Percentiles rank a stretch among this genome's conserved stretches.
phyloP scores from a whole-genome alignment of 257 asterid species.

The Solanum peruvianum region DNA sequence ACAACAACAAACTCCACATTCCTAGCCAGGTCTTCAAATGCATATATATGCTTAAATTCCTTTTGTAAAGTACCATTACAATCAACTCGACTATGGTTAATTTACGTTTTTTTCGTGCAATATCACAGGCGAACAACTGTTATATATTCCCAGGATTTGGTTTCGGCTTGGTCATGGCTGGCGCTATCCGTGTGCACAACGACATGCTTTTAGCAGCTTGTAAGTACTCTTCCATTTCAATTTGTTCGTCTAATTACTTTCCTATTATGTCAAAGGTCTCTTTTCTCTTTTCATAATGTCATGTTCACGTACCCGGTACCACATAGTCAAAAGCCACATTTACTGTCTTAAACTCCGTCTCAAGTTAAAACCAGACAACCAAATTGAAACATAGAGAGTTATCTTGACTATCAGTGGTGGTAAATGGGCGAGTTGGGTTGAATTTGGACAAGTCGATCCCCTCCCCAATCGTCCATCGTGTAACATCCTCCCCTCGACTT shows the following conservation, averaged over 20 bases:
- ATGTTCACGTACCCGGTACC: not conserved
- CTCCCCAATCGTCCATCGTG: not conserved
- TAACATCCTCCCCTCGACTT: not conserved
- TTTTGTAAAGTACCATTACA: not conserved
- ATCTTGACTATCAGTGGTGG: not conserved
- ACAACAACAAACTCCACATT: slow-evolving; percentile 37
- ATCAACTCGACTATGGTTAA: not conserved
- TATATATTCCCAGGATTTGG: slow-evolving; percentile 95
- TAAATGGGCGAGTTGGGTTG: not conserved
- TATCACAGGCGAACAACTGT: slow-evolving; percentile 80
- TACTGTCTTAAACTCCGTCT: not conserved
- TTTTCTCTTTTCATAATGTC: not conserved
- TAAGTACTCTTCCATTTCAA: slow-evolving; percentile 21
- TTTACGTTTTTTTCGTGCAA: not conserved
- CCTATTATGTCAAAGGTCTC: not conserved
- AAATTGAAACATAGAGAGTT: not conserved
- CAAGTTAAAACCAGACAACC: not conserved
- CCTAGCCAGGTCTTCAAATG: slow-evolving; percentile 71
- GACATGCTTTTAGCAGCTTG: slow-evolving; percentile 95
- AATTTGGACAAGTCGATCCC: not conserved
- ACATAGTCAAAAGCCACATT: no score
- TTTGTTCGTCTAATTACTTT: not conserved
- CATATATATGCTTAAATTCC: not conserved
- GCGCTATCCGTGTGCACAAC: slow-evolving; percentile 88
- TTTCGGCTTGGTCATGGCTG: slow-evolving; percentile 80